Evolutionary conservation across 2,329 filamentous ascomycete genomes (phyloP), one percentile per base, ranked within the genome.

Genomic region (Exophiala phaeomuriformis): DNA sequence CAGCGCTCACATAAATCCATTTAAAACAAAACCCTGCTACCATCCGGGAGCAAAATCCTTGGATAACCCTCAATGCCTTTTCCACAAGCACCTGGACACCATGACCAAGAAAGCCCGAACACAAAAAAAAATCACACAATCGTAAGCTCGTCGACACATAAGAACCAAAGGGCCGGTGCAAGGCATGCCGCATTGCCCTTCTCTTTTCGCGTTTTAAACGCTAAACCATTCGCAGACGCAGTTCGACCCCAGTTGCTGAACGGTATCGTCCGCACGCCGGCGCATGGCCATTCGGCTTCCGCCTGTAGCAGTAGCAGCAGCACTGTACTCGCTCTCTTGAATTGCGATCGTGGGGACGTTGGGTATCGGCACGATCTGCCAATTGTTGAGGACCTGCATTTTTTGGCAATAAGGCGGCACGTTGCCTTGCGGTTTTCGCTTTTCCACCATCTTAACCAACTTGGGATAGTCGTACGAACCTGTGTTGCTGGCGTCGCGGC

Each of bases 371-470:
- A 71, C 67, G 33, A 78, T 65, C 5, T 66, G 61, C 31, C 77
- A 77, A 58, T 81, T 71, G 45, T 77, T 67, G 51, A 81, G 68
- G 8, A 86, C 72, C 57, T 78, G 72, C 75, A 84, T 84, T 64
- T 84, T 78, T 62, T 84, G 75, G 63, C 83, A 86, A 65, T 84
- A 85, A 47, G 72, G 63, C 7, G 63, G 57, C 4, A 69, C 65
- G 33, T 66, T 66, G 5, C 71, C 65, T 4, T 72, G 68, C 5
- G 72, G 68, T 12, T 78, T 64, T 28, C 83, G 77, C 48, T 82
- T 79, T 67, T 86, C 83, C 65, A 84, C 80, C 43, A 86, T 75
- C 67, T 86, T 86, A 62, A 85, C 73, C 29, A 80, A 73, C 47
- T 78, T 81, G 1, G 82, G 81, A 59, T 79, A 71, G 53, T 44